Base-by-base conservation (phyloP, 192 early-diverging fungal species). In the Coemansia sp. region DNA sequence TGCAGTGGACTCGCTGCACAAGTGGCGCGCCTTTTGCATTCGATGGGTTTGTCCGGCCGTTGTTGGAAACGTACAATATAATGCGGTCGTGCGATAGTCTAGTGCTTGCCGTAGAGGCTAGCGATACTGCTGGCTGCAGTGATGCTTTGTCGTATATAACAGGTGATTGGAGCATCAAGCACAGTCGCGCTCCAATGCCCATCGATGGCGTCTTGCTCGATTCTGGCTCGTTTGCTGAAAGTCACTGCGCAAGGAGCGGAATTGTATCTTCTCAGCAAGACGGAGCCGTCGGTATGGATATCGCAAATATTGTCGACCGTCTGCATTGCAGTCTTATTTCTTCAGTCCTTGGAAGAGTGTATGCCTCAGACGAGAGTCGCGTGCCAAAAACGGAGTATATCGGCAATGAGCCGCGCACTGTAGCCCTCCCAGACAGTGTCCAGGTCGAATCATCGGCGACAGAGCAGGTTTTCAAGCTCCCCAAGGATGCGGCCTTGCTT, bases 1-100 rank as follows among this genome's bases (percentile, higher is more conserved):
- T 98, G 63, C 94, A 98, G 78, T 98, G 95, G 95, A 96, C 95
- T 20, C 94, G 94, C 80, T 94, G 94, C 31, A 89, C 94, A 63
- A 93, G 87, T 33, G 94, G 94, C 67, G 95, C 94, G 12, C 94
- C 96, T 78, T 93, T 96, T 86, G 92, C 91, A 66, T 96, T 91
- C 66, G 96, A 98, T 78, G 94, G 96, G 79, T 92, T 95, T 75
- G 92, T 95, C 74, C 86, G 87, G 66, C 94, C 94, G 46, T 88
- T 98, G 66, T 67, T 98, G 6, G 66, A 81, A 34, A 81, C 92
- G 0, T 97, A 82, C 13, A 48, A 53, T 0, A 28, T 59, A 0
- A 91, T 98, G 46, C 87, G 96, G 65, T 85, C 88, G 7, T 86
- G 87, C 39, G 25, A 71, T 48, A 96, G 96, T 74, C 84, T 96